A percentile compares a stretch with the other conserved stretches of the same genome.
phyloP scores from a whole-genome alignment of 148 eudicot genomes.

The Talinum fruticosum region DNA sequence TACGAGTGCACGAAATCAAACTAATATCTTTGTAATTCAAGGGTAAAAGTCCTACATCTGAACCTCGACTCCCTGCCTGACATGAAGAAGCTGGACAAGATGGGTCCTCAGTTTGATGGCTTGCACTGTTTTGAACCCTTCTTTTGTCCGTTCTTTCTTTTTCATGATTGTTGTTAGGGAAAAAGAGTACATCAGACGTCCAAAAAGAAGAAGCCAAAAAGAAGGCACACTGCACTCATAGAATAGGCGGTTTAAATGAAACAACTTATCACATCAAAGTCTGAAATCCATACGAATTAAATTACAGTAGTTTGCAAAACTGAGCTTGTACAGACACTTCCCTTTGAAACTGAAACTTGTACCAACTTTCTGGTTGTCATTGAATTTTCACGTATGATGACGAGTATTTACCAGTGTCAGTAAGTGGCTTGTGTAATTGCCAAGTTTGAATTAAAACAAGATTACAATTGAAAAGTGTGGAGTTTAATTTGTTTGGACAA shows the following conservation, averaged over 20 bases:
- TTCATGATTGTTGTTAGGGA: no score
- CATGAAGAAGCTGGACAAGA: not conserved
- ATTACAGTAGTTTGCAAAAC: not conserved
- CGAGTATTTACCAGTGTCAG: no score
- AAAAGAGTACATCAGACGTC: not conserved
- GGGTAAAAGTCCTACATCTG: no score
- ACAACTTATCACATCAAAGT: not conserved
- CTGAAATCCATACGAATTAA: not conserved
- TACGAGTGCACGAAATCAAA: no score
- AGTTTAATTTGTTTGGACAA: no score
- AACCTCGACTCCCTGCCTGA: no score
- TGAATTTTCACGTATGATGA: not conserved
- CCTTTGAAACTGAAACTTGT: not conserved
- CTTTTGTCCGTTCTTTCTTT: not conserved
- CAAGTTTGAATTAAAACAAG: no score
- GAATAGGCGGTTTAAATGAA: not conserved
- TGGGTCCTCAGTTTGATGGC: constrained; percentile 18
- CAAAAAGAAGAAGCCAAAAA: no score
- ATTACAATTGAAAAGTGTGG: no score
- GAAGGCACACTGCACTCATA: not conserved
- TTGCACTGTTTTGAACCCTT: constrained; percentile 11
- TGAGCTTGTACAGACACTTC: not conserved
- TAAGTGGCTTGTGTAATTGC: no score
- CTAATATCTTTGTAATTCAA: no score
- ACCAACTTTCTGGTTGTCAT: not conserved